These are phyloP conservation scores for Penicillium sp. DNA, from an alignment of 2,329 filamentous ascomycete species.

Conservation along the genomic window DNA sequence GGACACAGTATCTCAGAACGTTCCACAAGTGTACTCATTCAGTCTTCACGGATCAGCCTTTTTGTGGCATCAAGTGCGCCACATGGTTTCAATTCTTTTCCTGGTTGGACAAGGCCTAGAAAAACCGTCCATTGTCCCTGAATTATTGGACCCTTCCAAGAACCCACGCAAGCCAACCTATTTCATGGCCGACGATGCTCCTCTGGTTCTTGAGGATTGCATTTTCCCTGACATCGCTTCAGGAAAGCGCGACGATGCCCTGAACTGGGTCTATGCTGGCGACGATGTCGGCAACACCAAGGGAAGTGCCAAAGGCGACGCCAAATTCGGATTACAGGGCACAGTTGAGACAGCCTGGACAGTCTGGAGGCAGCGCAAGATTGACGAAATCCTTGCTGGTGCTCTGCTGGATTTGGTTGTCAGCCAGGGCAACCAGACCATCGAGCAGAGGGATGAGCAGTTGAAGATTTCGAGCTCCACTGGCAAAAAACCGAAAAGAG, in stretches of 20 bases:
- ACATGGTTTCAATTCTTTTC: slow-evolving; percentile 93
- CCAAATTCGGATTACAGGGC: slow-evolving; percentile 66
- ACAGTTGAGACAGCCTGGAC: slow-evolving; percentile 78
- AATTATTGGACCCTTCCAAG: slow-evolving; percentile 71
- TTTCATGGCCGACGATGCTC: slow-evolving; percentile 85
- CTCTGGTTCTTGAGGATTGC: slow-evolving; percentile 95
- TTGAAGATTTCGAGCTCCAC: slow-evolving; percentile 22
- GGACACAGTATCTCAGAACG: slow-evolving; percentile 33
- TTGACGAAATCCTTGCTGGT: slow-evolving; percentile 83
- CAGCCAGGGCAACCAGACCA: slow-evolving; percentile 40
- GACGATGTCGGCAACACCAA: slow-evolving; percentile 55
- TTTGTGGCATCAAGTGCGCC: slow-evolving; percentile 96
- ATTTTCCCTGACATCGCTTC: slow-evolving; percentile 68
- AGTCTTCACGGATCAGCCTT: slow-evolving; percentile 89
- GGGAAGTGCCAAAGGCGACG: slow-evolving; percentile 51
- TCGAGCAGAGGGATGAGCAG: slow-evolving; percentile 23
- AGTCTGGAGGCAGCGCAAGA: slow-evolving; percentile 79
- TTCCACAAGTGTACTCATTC: slow-evolving; percentile 78
- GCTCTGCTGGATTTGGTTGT: slow-evolving; percentile 68
- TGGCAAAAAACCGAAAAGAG: slow-evolving; percentile 35
- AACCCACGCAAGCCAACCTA: slow-evolving; percentile 81
- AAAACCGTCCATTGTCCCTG: slow-evolving; percentile 68
- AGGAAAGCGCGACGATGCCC: slow-evolving; percentile 56
- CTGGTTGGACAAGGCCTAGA: slow-evolving; percentile 88
- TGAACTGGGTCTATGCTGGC: slow-evolving; percentile 79